Evolutionary conservation across 208 protist species (phyloP).

Genomic region (Wallacemonas sp.): DNA sequence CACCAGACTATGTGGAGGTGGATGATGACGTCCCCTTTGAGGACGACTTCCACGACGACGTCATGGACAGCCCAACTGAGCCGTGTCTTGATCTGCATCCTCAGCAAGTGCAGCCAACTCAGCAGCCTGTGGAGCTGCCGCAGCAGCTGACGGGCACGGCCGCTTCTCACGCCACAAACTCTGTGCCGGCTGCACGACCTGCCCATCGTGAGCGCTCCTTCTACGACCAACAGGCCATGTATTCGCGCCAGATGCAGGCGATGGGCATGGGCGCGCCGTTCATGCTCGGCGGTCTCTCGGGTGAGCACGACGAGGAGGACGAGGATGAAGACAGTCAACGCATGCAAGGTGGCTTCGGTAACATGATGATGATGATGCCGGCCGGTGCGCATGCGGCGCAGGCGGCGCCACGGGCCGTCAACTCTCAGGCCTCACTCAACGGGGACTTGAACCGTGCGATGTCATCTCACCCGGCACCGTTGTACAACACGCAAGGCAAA

Average conservation of each 20-base stretch:
- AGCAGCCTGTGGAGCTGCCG: too few species aligned
- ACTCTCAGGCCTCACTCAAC: background rate
- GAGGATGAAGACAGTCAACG: background rate
- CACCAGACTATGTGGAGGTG: too few species aligned
- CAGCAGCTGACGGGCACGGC: too few species aligned
- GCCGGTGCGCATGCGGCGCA: background rate
- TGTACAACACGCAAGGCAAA: conserved; percentile 11
- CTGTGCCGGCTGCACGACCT: too few species aligned
- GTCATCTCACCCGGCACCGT: conserved; percentile 3
- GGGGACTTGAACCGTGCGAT: background rate
- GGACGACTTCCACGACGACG: too few species aligned
- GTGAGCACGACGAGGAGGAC: background rate
- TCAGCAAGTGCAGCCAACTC: too few species aligned
- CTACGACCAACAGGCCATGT: conserved; percentile 28
- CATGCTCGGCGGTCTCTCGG: conserved; percentile 1
- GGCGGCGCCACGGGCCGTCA: background rate
- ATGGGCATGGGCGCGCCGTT: conserved; percentile 21
- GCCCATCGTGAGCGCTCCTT: conserved; percentile 14
- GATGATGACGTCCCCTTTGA: too few species aligned
- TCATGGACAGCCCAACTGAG: too few species aligned
- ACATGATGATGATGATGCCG: too few species aligned
- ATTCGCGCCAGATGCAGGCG: conserved; percentile 41
- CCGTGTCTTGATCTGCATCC: too few species aligned
- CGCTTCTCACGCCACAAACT: too few species aligned
- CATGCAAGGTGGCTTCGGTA: too few species aligned